Percentiles rank a stretch among this genome's conserved stretches.
These are phyloP conservation scores for Trichocomaceae sp. DNA, from an alignment of 2,329 filamentous ascomycete species.

Conservation along the genomic window DNA sequence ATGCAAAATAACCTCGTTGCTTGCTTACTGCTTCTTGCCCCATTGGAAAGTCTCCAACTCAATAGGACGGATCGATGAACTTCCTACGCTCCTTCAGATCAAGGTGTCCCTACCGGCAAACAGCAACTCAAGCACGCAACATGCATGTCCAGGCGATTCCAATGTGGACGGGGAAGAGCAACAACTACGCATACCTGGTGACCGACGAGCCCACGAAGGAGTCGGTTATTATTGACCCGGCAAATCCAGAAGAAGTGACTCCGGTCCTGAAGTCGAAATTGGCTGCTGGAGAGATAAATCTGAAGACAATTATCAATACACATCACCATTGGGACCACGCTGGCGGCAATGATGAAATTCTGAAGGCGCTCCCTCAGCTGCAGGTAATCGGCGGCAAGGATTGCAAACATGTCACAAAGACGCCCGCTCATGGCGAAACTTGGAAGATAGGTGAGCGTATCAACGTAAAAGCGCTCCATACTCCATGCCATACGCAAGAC, in stretches of 20 bases:
- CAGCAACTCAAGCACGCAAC: conserved; percentile 18
- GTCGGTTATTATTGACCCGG: conserved; percentile 47
- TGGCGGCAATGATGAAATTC: conserved; percentile 76
- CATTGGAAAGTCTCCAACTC: neutral
- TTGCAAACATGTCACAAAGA: conserved; percentile 71
- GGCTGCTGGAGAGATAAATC: conserved; percentile 63
- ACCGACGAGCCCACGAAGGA: conserved; percentile 44
- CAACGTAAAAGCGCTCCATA: conserved; percentile 79
- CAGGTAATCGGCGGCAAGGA: conserved; percentile 83
- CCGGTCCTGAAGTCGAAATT: conserved; percentile 67
- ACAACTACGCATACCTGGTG: conserved; percentile 49
- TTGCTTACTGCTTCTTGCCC: neutral
- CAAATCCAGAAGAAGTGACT: conserved; percentile 48
- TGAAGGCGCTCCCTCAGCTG: conserved; percentile 55
- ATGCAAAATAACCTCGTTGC: neutral
- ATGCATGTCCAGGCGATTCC: conserved; percentile 50
- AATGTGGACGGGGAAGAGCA: conserved; percentile 43
- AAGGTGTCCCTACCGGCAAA: neutral
- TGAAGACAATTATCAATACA: conserved; percentile 59
- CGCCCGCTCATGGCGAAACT: conserved; percentile 64
- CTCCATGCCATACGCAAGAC: conserved; percentile 96
- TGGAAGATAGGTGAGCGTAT: conserved; percentile 79
- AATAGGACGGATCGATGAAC: neutral
- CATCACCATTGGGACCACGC: conserved; percentile 86
- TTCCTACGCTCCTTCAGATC: neutral